Evolutionary conservation across 495 filamentous ascomycete genomes (phyloP), one percentile per base, ranked within the genome.

Genomic region (Penicillium coprophilum): DNA sequence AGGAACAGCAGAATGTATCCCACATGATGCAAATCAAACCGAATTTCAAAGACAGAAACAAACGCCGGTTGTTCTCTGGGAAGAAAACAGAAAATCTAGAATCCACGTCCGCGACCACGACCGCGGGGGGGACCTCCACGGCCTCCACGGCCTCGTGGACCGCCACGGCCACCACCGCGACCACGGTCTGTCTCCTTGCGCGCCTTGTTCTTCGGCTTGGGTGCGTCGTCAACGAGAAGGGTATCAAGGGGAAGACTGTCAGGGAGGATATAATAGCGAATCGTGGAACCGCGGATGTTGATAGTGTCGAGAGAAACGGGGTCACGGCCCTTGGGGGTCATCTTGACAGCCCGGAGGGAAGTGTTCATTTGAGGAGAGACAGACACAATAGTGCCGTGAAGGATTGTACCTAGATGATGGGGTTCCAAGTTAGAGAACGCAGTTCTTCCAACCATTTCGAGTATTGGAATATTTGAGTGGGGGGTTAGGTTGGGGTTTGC

Each of bases 131-230:
- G 82, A 53, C 87, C 73, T 3, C 85, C 83, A 47, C 86, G 62
- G 34, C 81, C 79, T 46, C 79, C 67, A 57, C 80, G 77, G 63
- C 83, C 88, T 27, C 79, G 60, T 49, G 69, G 72, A 53, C 88
- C 76, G 39, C 81, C 72, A 46, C 82, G 80, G 55, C 81, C 77
- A 45, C 85, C 83, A 58, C 85, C 81, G 15, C 85, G 77, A 21
- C 87, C 86, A 50, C 84, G 76, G 61, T 89, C 88, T 28, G 85
- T 80, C 75, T 98, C 95, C 80, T 98, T 98, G 66, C 94, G 80
- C 28, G 94, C 93, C 85, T 97, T 97, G 75, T 98, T 97, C 86
- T 97, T 97, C 47, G 94, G 93, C 78, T 98, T 98, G 31, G 92
- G 91, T 50, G 91, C 85, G 71, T 98, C 94, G 65, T 98, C 94